Evolutionary conservation across 805 yeast genomes (phyloP).

Genomic region (Schizosaccharomyces osmophilus): DNA sequence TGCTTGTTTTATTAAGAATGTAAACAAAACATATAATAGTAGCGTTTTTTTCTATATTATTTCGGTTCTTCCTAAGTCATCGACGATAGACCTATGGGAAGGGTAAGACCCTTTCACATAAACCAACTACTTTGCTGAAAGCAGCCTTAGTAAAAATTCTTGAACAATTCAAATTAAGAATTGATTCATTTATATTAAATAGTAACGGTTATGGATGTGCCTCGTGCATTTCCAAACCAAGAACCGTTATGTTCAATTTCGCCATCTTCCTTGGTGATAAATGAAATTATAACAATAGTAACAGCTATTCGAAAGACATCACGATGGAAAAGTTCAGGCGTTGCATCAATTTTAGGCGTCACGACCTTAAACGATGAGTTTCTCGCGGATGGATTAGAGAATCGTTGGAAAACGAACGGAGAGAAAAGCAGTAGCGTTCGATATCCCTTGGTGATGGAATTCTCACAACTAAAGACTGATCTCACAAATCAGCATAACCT

Average conservation of each 20-base stretch:
- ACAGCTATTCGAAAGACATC: slow-evolving; percentile 77
- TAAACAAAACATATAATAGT: too few relatives aligned
- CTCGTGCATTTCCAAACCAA: neutral
- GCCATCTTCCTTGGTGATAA: slow-evolving; percentile 58
- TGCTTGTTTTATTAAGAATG: too few relatives aligned
- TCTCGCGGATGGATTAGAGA: neutral
- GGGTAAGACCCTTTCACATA: neutral
- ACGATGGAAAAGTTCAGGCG: slow-evolving; percentile 51
- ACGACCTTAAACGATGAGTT: slow-evolving; percentile 4
- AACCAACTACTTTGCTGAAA: neutral
- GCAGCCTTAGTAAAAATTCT: neutral
- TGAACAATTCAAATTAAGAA: neutral
- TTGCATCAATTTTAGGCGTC: slow-evolving; percentile 55
- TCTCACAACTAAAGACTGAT: slow-evolving; percentile 53
- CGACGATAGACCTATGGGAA: neutral
- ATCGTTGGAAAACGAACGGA: neutral
- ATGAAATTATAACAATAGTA: slow-evolving; percentile 67
- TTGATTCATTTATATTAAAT: neutral
- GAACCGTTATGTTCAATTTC: slow-evolving; percentile 24
- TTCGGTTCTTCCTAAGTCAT: too few relatives aligned
- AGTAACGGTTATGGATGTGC: neutral
- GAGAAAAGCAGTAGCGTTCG: slow-evolving; percentile 11
- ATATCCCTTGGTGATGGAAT: slow-evolving; percentile 51
- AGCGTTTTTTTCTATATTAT: too few relatives aligned
- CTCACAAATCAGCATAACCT: slow-evolving; percentile 29